A percentile compares a stretch with the other conserved stretches of the same genome.
Evolutionary conservation across 805 yeast genomes (phyloP).

Genomic region (Wickerhamiella azyma): DNA sequence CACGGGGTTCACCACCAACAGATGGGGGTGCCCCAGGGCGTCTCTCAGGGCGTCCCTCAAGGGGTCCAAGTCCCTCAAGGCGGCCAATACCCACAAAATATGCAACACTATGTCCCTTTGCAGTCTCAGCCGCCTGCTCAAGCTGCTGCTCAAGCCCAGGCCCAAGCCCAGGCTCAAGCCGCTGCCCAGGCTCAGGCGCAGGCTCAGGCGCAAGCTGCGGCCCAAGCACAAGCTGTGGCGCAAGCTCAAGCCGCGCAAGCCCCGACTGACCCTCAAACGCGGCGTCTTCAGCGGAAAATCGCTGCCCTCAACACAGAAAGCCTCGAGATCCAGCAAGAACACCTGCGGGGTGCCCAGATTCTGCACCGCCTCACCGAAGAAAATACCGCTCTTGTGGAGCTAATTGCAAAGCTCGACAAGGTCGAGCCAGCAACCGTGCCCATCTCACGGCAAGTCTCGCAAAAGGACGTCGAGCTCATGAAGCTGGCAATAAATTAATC

Average conservation of each 20-base stretch:
- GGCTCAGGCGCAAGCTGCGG: not conserved
- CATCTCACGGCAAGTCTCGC: not conserved
- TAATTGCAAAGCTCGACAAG: constrained; percentile 1
- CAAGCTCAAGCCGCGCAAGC: too few relatives aligned
- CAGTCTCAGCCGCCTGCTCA: too few relatives aligned
- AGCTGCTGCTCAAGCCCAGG: not conserved
- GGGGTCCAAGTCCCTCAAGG: too few relatives aligned
- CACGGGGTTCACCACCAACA: too few relatives aligned
- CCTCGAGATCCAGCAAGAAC: constrained; percentile 1
- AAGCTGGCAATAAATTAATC: not conserved
- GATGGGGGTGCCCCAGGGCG: too few relatives aligned
- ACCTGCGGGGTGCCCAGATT: not conserved
- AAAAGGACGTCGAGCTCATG: constrained; percentile 1
- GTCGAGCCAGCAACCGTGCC: not conserved
- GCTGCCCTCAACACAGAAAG: not conserved
- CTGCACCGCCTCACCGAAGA: constrained; percentile 3
- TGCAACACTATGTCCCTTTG: too few relatives aligned
- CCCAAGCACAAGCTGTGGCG: not conserved
- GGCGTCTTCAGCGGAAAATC: not conserved
- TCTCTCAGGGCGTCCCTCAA: too few relatives aligned
- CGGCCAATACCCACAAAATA: too few relatives aligned
- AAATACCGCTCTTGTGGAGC: not conserved
- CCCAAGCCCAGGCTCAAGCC: not conserved
- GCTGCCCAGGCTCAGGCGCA: not conserved
- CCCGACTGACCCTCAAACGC: too few relatives aligned